Conservation (phyloP, 441 rosid genomes). For the Pelargonium fulgidum region DNA sequence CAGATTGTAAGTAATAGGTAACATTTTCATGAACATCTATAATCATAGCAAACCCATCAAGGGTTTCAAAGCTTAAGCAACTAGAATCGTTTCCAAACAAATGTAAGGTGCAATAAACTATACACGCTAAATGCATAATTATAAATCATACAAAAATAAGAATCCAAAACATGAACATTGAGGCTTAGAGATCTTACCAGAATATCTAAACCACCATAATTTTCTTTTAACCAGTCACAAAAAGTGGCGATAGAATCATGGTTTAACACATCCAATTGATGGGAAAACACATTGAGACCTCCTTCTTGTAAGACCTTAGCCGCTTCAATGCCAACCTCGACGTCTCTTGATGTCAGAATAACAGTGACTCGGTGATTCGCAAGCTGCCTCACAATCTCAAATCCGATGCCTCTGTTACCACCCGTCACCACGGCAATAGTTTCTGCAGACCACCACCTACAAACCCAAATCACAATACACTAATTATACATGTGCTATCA, state of each 20-base stretch:
- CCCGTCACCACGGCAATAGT: constrained; percentile 88
- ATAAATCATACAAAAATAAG: no score
- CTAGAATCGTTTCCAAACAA: no score
- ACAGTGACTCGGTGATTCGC: constrained; percentile 72
- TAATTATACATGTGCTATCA: neutral
- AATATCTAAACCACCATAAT: constrained; percentile 60
- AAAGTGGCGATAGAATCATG: constrained; percentile 43
- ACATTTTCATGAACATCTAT: no score
- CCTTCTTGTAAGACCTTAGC: constrained; percentile 56
- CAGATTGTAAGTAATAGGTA: neutral
- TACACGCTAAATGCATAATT: no score
- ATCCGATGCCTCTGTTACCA: constrained; percentile 82
- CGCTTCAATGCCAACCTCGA: constrained; percentile 52
- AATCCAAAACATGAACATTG: neutral
- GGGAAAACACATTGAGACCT: constrained; percentile 54
- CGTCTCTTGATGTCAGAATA: constrained; percentile 70
- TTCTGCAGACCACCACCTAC: constrained; percentile 86
- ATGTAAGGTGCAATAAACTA: no score
- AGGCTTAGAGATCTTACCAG: constrained; percentile 38
- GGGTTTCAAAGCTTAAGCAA: no score
- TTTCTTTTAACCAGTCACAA: constrained; percentile 51
- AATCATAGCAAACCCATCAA: no score
- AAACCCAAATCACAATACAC: constrained; percentile 10
- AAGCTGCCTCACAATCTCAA: constrained; percentile 74
- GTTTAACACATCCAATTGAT: constrained; percentile 65